Evolutionary conservation across 1,284 basidiomycete species (phyloP).

Genomic region (Apiotrichum sp.): DNA sequence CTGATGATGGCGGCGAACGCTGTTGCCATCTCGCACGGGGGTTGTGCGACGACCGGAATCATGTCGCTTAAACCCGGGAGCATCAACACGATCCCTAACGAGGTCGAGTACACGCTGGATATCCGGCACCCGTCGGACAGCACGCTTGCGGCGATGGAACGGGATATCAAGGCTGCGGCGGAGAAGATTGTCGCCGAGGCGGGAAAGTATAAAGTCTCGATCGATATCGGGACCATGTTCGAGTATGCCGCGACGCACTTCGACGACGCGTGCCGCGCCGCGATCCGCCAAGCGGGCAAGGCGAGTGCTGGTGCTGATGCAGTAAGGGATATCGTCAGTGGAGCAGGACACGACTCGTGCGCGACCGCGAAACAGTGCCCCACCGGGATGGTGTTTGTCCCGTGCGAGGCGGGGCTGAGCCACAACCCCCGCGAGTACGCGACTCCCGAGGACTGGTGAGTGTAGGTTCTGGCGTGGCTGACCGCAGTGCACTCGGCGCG

Average conservation of each 20-base stretch:
- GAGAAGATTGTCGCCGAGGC: background rate
- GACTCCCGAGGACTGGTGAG: conserved; percentile 18
- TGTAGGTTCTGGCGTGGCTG: background rate
- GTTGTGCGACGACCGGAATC: conserved; percentile 23
- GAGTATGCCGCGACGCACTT: conserved; percentile 12
- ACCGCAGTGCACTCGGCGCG: conserved; percentile 8
- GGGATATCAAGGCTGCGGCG: conserved; percentile 7
- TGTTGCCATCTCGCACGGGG: conserved; percentile 12
- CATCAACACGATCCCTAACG: conserved; percentile 24
- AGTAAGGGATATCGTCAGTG: conserved; percentile 8
- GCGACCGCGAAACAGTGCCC: conserved; percentile 19
- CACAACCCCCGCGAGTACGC: conserved; percentile 31
- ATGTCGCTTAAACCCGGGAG: conserved; percentile 10
- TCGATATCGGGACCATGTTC: conserved; percentile 8
- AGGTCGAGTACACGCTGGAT: conserved; percentile 23
- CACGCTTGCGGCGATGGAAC: conserved; percentile 14
- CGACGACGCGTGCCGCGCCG: conserved; percentile 8
- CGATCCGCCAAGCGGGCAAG: conserved; percentile 7
- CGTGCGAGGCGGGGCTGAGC: conserved; percentile 26
- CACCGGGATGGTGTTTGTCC: conserved; percentile 33
- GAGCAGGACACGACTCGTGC: conserved; percentile 26
- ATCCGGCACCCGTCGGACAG: conserved; percentile 20
- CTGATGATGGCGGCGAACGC: conserved; percentile 16
- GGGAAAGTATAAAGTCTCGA: conserved; percentile 1
- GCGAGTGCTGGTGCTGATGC: background rate